Base-by-base conservation (phyloP, 2,329 filamentous ascomycete genomes). In the Cytospora paraplurivora region DNA sequence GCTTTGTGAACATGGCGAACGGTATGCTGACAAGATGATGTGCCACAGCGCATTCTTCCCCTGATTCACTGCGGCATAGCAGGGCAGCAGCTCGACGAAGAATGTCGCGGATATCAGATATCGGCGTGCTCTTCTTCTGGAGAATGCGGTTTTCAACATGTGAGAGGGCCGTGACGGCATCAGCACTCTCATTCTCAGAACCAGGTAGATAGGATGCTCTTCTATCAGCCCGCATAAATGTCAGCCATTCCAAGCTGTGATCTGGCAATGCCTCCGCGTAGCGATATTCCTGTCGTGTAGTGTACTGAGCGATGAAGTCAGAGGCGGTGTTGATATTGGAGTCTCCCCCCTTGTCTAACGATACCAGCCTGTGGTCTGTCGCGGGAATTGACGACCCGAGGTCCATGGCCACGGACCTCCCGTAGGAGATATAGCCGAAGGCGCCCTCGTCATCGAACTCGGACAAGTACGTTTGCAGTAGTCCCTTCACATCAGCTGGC, bases 221-320 rank as follows among this genome's bases (percentile, higher is more conserved):
- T 56, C 80, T 79, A 67, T 82, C 82, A 56, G 83, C 73, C 17
- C 82, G 81, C 81, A 87, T 84, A 63, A 85, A 82, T 53, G 81
- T 83, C 57, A 89, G 77, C 78, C 89, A 85, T 71, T 90, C 87
- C 64, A 83, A 81, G 64, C 88, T 87, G 66, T 88, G 85, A 64
- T 90, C 88, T 1, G 88, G 86, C 44, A 90, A 78, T 2, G 87
- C 85, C 73, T 97, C 92, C 12, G 92, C 87, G 72, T 94, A 94
- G 62, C 93, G 88, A 75, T 99, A 99, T 72, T 97, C 93, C 74
- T 99, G 96, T 44, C 95, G 90, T 33, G 93, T 96, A 4, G 94
- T 98, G 74, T 99, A 99, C 72, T 99, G 94, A 1, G 95, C 93
- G 72, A 99, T 87, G 71, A 99, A 97, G 73, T 98, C 94, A 2